Evolutionary conservation across 768 basidiomycete genomes (phyloP).

Genomic region (Lentinula edodes): DNA sequence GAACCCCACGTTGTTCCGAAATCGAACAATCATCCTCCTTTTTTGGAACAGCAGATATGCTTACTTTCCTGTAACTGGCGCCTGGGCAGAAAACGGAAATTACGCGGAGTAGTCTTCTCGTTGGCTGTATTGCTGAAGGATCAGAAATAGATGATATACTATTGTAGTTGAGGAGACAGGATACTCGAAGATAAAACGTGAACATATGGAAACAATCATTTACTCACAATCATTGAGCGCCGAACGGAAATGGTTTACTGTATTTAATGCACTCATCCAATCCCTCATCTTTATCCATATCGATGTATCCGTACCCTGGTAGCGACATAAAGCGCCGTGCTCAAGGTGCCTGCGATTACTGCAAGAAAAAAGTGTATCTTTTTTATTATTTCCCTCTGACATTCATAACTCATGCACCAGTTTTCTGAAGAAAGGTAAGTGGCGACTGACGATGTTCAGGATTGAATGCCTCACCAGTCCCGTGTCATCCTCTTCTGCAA

Average conservation of each 20-base stretch:
- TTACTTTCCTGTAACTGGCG: neutral
- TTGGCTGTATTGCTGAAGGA: neutral
- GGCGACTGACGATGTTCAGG: neutral
- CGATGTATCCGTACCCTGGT: neutral
- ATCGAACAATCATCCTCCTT: neutral
- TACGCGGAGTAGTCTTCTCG: neutral
- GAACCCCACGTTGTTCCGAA: neutral
- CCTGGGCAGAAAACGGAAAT: neutral
- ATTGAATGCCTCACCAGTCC: neutral
- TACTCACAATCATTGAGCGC: too few species aligned
- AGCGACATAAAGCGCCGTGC: neutral
- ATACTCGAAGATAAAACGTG: too few species aligned
- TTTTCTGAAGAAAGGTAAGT: neutral
- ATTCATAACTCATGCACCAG: too few species aligned
- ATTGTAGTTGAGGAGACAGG: neutral
- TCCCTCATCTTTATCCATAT: neutral
- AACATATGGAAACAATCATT: too few species aligned
- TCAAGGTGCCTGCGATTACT: slow-evolving; percentile 1
- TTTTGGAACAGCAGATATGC: neutral
- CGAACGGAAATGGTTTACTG: neutral
- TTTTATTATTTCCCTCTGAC: too few species aligned
- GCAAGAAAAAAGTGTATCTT: neutral
- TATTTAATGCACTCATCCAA: neutral
- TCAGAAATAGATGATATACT: neutral
- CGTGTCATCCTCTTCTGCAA: neutral